Evolutionary conservation across 352 stramenopile species (phyloP).

Genomic region (Blastocystis sp.): DNA sequence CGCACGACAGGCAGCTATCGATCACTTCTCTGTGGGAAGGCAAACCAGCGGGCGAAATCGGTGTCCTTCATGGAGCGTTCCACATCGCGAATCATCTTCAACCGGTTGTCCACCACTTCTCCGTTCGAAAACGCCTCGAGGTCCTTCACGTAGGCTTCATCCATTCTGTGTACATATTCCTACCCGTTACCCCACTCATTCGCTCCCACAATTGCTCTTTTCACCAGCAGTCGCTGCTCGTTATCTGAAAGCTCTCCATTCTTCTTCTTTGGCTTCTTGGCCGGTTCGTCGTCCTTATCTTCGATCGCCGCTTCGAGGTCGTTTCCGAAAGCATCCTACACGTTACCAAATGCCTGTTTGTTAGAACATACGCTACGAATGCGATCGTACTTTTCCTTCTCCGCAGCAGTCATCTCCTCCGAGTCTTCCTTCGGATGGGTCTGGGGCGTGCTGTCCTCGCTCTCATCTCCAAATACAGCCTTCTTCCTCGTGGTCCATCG

Average conservation of each 20-base stretch:
- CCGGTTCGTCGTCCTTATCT: slow-evolving; percentile 23
- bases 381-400: slow-evolving; percentile 19
- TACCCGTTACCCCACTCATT: neutral
- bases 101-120: slow-evolving; percentile 26
- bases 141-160: slow-evolving; percentile 39
- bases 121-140: slow-evolving; percentile 45
- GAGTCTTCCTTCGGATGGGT: neutral
- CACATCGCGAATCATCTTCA: slow-evolving; percentile 59
- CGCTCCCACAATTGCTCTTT: slow-evolving; percentile 1
- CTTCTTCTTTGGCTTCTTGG: slow-evolving; percentile 31
- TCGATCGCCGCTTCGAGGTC: slow-evolving; percentile 29
- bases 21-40: neutral
- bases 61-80: neutral
- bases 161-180: slow-evolving; percentile 62
- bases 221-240: slow-evolving; percentile 28
- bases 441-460: neutral
- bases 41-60: slow-evolving; percentile 57
- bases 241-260: slow-evolving; percentile 37
- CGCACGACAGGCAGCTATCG: slow-evolving; percentile 43
- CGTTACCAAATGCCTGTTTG: neutral
- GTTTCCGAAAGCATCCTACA: slow-evolving; percentile 58
- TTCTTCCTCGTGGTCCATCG: slow-evolving; percentile 1
- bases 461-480: slow-evolving; percentile 23
- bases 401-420: neutral
- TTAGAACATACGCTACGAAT: slow-evolving; percentile 32